phyloP scores from a whole-genome alignment of 1,139 yeast species.

The Lodderomyces jiufengensis region DNA sequence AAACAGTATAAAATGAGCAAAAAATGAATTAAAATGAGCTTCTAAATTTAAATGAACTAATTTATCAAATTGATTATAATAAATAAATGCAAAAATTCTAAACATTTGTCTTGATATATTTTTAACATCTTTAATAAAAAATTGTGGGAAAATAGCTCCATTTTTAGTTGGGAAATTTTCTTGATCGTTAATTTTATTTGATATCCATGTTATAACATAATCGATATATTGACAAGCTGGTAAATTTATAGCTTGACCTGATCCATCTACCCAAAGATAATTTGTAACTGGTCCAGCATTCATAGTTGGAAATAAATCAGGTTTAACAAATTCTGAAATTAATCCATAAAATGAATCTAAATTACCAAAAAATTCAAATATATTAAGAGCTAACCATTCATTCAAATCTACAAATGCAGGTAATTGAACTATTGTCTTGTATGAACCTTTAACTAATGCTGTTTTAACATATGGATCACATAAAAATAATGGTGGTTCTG shows the following conservation, averaged over 20 bases:
- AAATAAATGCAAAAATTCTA: conserved; percentile 93
- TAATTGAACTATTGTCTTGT: conserved; percentile 88
- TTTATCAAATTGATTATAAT: conserved; percentile 91
- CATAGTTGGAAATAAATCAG: conserved; percentile 90
- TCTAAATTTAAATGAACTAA: conserved; percentile 85
- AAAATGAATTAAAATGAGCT: conserved; percentile 97
- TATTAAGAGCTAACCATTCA: conserved; percentile 94
- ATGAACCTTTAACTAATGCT: conserved; percentile 95
- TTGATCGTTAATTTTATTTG: conserved; percentile 83
- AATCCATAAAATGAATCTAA: conserved; percentile 86
- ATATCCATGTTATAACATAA: conserved; percentile 87
- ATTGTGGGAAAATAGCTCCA: conserved; percentile 91
- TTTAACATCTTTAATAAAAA: conserved; percentile 75
- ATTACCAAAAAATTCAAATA: conserved; percentile 85
- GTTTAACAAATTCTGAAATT: conserved; percentile 82
- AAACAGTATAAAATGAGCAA: conserved; percentile 91
- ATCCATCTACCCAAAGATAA: conserved; percentile 85
- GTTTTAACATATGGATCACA: conserved; percentile 94
- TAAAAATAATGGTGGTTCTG: conserved; percentile 57
- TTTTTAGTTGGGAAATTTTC: conserved; percentile 86
- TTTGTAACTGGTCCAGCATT: conserved; percentile 92
- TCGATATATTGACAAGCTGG: conserved; percentile 95
- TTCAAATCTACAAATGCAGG: conserved; percentile 93
- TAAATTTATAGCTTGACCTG: conserved; percentile 71
- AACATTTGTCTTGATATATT: conserved; percentile 91